These are phyloP conservation scores for Entomortierella parvispora DNA, from an alignment of 192 early-diverging fungal species.

Conservation along the genomic window DNA sequence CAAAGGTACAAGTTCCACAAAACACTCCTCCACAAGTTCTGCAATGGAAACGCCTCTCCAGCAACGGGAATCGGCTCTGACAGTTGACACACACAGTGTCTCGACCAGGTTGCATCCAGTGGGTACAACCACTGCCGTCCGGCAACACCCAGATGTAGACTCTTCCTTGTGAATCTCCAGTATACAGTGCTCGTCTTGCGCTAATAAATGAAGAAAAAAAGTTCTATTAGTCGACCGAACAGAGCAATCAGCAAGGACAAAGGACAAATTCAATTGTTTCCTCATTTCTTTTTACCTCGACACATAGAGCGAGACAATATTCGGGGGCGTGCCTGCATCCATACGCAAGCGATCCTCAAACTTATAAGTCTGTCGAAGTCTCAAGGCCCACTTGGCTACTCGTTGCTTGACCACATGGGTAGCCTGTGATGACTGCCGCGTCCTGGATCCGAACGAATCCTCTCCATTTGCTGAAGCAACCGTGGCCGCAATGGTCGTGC, in stretches of 20 bases:
- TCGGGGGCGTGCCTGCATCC: slow-evolving; percentile 33
- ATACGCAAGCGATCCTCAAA: slow-evolving; percentile 49
- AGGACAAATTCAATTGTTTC: no score
- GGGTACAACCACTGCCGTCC: slow-evolving; percentile 57
- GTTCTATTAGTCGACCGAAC: no score
- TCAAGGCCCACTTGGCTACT: slow-evolving; percentile 47
- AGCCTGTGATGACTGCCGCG: slow-evolving; percentile 26
- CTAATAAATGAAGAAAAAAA: slow-evolving; percentile 17
- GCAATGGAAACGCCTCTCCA: slow-evolving; percentile 64
- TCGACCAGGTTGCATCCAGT: slow-evolving; percentile 60
- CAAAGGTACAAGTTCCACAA: slow-evolving; percentile 55
- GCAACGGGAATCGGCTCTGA: slow-evolving; percentile 59
- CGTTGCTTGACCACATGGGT: slow-evolving; percentile 13
- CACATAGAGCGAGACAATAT: slow-evolving; percentile 54
- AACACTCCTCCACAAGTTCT: slow-evolving; percentile 65
- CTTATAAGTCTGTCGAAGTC: slow-evolving; percentile 47
- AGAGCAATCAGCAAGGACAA: not conserved
- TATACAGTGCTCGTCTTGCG: slow-evolving; percentile 55
- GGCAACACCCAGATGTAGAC: slow-evolving; percentile 62
- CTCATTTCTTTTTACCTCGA: slow-evolving; percentile 56
- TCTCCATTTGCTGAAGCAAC: slow-evolving; percentile 6
- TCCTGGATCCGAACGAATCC: slow-evolving; percentile 5
- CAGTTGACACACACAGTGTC: slow-evolving; percentile 64
- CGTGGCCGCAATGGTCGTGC: not conserved
- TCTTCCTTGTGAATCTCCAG: slow-evolving; percentile 61